Evolutionary conservation across 257 asterid species (phyloP), one percentile per base, ranked within the genome.

Genomic region (Solanum acaule): DNA sequence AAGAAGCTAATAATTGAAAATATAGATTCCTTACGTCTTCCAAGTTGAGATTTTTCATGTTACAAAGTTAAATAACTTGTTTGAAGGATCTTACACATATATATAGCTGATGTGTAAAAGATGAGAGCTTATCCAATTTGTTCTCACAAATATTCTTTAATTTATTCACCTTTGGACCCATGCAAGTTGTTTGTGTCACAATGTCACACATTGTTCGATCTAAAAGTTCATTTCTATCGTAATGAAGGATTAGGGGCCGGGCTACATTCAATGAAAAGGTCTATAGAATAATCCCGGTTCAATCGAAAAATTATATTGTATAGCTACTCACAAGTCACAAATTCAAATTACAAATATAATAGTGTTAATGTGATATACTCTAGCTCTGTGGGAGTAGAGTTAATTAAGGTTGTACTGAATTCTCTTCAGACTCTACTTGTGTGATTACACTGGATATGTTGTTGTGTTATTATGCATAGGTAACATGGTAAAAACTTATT

Each of bases 81-180:
- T 88, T 89, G 90, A 81, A 84, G 90, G 88, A 93, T 92, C 89
- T 87, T 79, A 44, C 15, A 15, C n/a, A n/a, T n/a, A 63, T 63
- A 63, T n/a, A 63, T 23, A 84, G 91, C 91, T 93, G 94, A 92
- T 91, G 94, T 92, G 96, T 90, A 92, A 92, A 89, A 82, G 93
- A 92, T 91, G 84, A 88, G 93, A 93, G 88, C 91, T 89, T 90
- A 94, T 95, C 94, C 92, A 86, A 71, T 88, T 49, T 90, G 63
- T 67, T 87, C 87, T 81, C 27, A 81, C 6, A 35, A 81, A 46
- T 34, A 49, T 81, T 81, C 86, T 29, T 27, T 56, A 20, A 56
- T 56, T 56, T 27, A 5, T 81, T 46, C 68, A 34, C 42, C 27
- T 9, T 18, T 18, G n/a, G 25, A 78, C 29, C 25, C 84, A 27